Conservation (phyloP, 192 early-diverging fungal species). For the Coemansia sp. region DNA sequence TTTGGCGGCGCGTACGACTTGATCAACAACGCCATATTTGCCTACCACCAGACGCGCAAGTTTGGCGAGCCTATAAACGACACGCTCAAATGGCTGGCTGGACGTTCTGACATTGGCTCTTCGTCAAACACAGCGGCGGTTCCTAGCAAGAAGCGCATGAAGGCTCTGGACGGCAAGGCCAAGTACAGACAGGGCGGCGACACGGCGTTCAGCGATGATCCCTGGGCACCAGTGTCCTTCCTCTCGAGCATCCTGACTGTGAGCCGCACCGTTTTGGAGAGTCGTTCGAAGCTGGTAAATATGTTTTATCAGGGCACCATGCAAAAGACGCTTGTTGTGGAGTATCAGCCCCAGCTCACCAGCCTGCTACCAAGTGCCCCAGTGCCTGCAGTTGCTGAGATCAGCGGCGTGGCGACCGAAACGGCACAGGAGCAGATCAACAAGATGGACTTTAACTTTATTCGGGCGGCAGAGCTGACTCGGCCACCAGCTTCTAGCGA, state of each 20-base stretch:
- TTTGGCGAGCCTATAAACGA: conserved; percentile 48
- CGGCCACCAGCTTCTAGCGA: background rate
- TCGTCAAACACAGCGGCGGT: background rate
- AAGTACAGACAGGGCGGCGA: background rate
- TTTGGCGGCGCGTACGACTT: conserved; percentile 51
- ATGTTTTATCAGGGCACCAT: conserved; percentile 33
- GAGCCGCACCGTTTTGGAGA: conserved; percentile 4
- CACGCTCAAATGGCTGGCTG: conserved; percentile 9
- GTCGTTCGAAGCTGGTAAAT: conserved; percentile 14
- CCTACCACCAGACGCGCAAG: conserved; percentile 51
- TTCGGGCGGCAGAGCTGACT: background rate
- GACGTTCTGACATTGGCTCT: background rate
- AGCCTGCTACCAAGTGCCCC: conserved; percentile 5
- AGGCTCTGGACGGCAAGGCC: conserved; percentile 16
- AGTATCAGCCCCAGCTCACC: conserved; percentile 37
- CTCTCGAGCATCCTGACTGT: conserved; percentile 45
- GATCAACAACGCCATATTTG: conserved; percentile 47
- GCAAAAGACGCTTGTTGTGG: conserved; percentile 32
- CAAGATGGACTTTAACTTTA: conserved; percentile 33
- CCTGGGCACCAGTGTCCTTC: conserved; percentile 47
- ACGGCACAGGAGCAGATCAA: conserved; percentile 23
- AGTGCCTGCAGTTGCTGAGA: background rate
- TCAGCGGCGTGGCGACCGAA: background rate
- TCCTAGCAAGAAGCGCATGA: conserved; percentile 20
- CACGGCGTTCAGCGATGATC: conserved; percentile 20